phyloP scores from a whole-genome alignment of 2,329 filamentous ascomycete species.

The Lizonia empirigonia region DNA sequence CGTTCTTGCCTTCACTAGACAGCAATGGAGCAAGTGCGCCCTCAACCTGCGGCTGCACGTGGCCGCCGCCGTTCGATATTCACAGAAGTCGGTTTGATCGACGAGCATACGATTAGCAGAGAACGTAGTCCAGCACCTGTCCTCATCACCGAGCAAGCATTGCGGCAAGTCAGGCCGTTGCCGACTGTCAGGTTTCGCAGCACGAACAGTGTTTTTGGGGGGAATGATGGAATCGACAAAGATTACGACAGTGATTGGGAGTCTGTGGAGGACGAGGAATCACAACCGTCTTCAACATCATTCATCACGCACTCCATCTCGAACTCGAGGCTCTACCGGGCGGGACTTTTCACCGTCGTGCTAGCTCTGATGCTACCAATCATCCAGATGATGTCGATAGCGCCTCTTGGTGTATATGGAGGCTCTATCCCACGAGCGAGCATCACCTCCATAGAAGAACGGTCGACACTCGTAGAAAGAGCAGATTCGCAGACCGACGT shows the following conservation, averaged over 20 bases:
- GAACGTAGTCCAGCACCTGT: slow-evolving; percentile 40
- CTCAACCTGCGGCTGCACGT: slow-evolving; percentile 29
- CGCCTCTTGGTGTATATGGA: slow-evolving; percentile 34
- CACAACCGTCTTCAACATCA: neutral
- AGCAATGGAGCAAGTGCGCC: slow-evolving; percentile 38
- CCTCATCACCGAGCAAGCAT: slow-evolving; percentile 21
- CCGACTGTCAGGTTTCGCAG: slow-evolving; percentile 43
- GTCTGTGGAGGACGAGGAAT: slow-evolving; percentile 32
- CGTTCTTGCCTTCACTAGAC: slow-evolving; percentile 5
- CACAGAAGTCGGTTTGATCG: slow-evolving; percentile 46
- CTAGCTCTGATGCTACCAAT: slow-evolving; percentile 44
- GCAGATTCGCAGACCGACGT: slow-evolving; percentile 42
- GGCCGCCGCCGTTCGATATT: slow-evolving; percentile 44
- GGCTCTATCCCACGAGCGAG: slow-evolving; percentile 30
- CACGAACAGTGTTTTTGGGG: slow-evolving; percentile 34
- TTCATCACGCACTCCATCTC: slow-evolving; percentile 13
- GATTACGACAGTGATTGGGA: slow-evolving; percentile 38
- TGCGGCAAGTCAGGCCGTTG: slow-evolving; percentile 32
- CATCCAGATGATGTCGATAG: slow-evolving; percentile 36
- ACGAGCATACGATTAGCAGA: slow-evolving; percentile 37
- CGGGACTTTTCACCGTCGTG: slow-evolving; percentile 37
- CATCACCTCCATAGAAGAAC: slow-evolving; percentile 24
- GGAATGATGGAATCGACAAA: slow-evolving; percentile 17
- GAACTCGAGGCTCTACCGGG: slow-evolving; percentile 33
- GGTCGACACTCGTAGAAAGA: slow-evolving; percentile 29